Percentiles rank a stretch among this genome's conserved stretches.
These are phyloP conservation scores for Tanacetum coccineum DNA, from an alignment of 129 eudicot genomes.

Conservation along the genomic window DNA sequence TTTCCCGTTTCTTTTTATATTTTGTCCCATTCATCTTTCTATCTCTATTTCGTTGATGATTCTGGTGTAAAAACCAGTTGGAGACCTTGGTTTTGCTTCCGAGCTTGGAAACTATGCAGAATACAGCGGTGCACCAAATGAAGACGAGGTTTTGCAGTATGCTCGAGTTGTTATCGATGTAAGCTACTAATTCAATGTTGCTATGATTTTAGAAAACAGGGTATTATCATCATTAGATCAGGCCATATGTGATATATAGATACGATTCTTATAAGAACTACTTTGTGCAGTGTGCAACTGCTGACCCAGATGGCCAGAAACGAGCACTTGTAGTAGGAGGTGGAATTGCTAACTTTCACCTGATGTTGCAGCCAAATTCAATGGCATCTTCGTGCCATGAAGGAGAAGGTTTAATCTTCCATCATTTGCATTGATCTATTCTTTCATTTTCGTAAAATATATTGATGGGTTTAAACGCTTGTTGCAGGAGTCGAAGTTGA, in stretches of 20 bases:
- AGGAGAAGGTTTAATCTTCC: constrained; percentile 70
- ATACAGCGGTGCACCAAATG: constrained; percentile 99
- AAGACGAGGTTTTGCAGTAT: constrained; percentile 98
- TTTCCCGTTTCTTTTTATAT: no score
- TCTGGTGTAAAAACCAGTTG: constrained; percentile 47
- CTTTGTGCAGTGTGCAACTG: constrained; percentile 86
- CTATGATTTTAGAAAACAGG: neutral
- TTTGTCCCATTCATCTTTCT: neutral
- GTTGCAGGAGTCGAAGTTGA: constrained; percentile 82
- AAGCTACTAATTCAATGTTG: constrained; percentile 26
- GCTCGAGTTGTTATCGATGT: constrained; percentile 98
- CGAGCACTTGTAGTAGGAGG: constrained; percentile 97
- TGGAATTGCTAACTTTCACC: constrained; percentile 99
- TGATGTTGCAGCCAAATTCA: constrained; percentile 98
- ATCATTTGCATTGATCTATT: neutral
- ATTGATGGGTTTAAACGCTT: neutral
- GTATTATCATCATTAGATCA: no score
- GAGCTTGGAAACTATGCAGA: constrained; percentile 99
- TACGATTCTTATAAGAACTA: neutral
- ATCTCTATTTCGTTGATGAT: neutral
- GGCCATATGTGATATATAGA: neutral
- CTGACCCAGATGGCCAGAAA: constrained; percentile 85
- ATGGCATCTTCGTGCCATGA: constrained; percentile 93
- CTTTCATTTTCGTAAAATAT: neutral
- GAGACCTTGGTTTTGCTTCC: constrained; percentile 96